Evolutionary conservation across 805 yeast species (phyloP).

Genomic region (Ogataea neopini): DNA sequence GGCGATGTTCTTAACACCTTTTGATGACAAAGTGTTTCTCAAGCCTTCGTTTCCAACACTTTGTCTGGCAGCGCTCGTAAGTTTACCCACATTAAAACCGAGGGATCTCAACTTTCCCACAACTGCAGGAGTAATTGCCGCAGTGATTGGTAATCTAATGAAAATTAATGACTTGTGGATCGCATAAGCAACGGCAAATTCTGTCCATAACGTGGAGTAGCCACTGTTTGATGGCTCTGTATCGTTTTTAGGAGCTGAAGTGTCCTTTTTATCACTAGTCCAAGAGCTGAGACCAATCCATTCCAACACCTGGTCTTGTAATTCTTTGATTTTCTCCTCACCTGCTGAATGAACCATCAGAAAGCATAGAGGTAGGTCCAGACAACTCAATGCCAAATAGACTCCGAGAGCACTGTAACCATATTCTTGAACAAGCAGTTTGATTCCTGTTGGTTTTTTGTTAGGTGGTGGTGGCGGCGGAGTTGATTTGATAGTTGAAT

Average conservation of each 20-base stretch:
- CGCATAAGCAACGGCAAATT: slow-evolving; percentile 88
- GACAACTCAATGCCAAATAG: slow-evolving; percentile 65
- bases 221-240: slow-evolving; percentile 20
- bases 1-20: slow-evolving; percentile 28
- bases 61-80: slow-evolving; percentile 39
- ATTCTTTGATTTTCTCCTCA: slow-evolving; percentile 71
- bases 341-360: slow-evolving; percentile 84
- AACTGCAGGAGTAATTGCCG: slow-evolving; percentile 84
- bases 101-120: slow-evolving; percentile 64
- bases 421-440: slow-evolving; percentile 74
- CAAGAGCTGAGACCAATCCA: slow-evolving; percentile 61
- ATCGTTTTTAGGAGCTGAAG: slow-evolving; percentile 21
- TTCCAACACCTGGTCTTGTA: slow-evolving; percentile 61
- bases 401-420: slow-evolving; percentile 92
- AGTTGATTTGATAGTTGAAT: slow-evolving; percentile 16
- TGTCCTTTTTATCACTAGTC: slow-evolving; percentile 3
- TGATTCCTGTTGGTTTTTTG: slow-evolving; percentile 48
- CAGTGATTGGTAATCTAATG: slow-evolving; percentile 84
- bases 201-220: slow-evolving; percentile 62
- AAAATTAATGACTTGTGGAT: slow-evolving; percentile 85
- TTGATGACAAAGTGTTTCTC: slow-evolving; percentile 25
- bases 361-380: slow-evolving; percentile 86
- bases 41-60: slow-evolving; percentile 30
- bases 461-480: slow-evolving; percentile 8
- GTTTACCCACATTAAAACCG: slow-evolving; percentile 77